These are phyloP conservation scores for Solanum acaule DNA, from an alignment of 257 asterid genomes.

Conservation along the genomic window DNA sequence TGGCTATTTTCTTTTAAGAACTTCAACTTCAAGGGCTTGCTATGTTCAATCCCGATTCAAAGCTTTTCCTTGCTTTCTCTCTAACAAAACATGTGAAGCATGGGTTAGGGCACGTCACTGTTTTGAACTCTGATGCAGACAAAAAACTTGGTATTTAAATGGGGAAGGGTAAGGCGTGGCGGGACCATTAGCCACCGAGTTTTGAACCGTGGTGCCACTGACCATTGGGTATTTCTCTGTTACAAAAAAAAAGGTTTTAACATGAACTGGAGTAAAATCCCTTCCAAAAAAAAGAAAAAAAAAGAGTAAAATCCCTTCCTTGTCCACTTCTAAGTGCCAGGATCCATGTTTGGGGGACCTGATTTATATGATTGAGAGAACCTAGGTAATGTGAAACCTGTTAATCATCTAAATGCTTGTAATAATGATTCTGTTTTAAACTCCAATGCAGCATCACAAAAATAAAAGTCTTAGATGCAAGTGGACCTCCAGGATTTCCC, in stretches of 20 bases:
- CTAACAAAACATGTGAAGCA: background rate
- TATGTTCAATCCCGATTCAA: background rate
- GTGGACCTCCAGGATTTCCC: constrained; percentile 96
- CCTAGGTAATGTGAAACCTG: background rate
- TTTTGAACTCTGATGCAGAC: background rate
- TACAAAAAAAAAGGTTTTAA: background rate
- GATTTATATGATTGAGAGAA: background rate
- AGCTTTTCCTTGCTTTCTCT: background rate
- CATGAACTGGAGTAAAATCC: background rate
- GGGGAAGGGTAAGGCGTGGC: background rate
- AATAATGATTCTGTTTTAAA: background rate
- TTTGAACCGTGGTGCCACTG: background rate
- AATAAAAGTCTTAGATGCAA: constrained; percentile 92
- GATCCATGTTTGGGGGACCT: background rate
- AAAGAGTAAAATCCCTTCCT: background rate
- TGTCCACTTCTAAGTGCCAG: background rate
- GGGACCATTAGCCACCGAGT: background rate
- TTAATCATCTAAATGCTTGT: background rate
- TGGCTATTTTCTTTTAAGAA: background rate
- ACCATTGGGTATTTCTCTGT: background rate
- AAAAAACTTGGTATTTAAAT: background rate
- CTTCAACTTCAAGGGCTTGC: background rate
- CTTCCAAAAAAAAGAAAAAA: background rate
- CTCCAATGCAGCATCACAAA: constrained; percentile 62
- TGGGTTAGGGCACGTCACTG: background rate